A percentile compares a stretch with the other conserved stretches of the same genome.
Evolutionary conservation across 345 rosid species (phyloP).

Genomic region (Hibiscus mutabilis): DNA sequence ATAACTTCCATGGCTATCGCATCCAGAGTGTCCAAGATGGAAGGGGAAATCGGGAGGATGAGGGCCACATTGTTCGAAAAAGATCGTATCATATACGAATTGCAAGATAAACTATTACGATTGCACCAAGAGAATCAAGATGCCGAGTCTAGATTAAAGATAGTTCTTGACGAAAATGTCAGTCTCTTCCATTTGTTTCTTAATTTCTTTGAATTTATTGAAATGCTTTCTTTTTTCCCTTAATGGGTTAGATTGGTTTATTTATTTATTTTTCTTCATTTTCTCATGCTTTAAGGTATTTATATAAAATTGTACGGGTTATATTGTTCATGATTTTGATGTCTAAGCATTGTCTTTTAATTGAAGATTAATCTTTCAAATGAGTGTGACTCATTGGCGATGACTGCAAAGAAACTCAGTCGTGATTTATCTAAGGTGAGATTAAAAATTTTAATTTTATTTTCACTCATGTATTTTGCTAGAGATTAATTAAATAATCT

Average conservation of each 20-base stretch:
- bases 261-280: background rate
- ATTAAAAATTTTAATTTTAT: background rate
- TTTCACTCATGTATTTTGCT: background rate
- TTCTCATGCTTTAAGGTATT: background rate
- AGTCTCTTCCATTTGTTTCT: background rate
- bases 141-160: slow-evolving; percentile 51
- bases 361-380: slow-evolving; percentile 60
- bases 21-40: slow-evolving; percentile 79
- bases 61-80: slow-evolving; percentile 50
- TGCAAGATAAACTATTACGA: slow-evolving; percentile 43
- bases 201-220: background rate
- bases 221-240: background rate
- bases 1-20: slow-evolving; percentile 95
- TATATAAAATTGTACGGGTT: background rate
- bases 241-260: background rate
- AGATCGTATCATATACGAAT: slow-evolving; percentile 52
- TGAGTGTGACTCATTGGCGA: slow-evolving; percentile 69
- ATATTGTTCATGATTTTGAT: slow-evolving; percentile 10
- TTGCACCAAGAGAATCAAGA: slow-evolving; percentile 47
- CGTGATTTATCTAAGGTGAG: slow-evolving; percentile 80
- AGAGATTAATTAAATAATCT: background rate
- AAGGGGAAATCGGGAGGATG: slow-evolving; percentile 51
- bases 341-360: slow-evolving; percentile 7
- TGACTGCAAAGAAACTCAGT: slow-evolving; percentile 70
- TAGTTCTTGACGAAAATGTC: slow-evolving; percentile 65